Percentiles rank a stretch among this genome's conserved stretches.
These are phyloP conservation scores for Chlamydomonas reinhardtii DNA, from an alignment of 163 green algal species.

Conservation along the genomic window DNA sequence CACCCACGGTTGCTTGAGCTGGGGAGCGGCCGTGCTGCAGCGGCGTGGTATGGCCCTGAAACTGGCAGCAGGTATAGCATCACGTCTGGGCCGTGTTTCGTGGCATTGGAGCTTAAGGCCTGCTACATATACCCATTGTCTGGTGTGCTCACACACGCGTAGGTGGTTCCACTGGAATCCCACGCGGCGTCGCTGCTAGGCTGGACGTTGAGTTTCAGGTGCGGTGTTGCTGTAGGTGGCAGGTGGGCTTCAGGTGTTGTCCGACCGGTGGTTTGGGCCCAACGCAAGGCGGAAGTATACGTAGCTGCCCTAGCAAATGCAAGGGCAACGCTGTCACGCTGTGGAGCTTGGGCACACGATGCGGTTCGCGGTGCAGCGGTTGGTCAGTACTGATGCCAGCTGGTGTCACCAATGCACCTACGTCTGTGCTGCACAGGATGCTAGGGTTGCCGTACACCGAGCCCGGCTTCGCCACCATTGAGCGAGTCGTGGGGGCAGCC, in stretches of 20 bases:
- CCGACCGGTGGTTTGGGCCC: too few relatives aligned
- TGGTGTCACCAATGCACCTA: background rate
- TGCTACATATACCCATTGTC: background rate
- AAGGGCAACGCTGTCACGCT: too few relatives aligned
- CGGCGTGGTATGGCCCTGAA: background rate
- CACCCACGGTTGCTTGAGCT: too few relatives aligned
- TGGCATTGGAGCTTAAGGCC: background rate
- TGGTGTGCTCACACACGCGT: too few relatives aligned
- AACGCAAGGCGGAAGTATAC: too few relatives aligned
- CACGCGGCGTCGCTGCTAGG: slow-evolving; percentile 1
- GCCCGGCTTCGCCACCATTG: slow-evolving; percentile 49
- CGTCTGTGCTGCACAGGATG: background rate
- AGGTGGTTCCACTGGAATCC: slow-evolving; percentile 32
- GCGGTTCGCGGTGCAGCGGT: too few relatives aligned
- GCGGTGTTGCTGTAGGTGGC: background rate
- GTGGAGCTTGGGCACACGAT: too few relatives aligned
- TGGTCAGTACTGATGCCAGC: too few relatives aligned
- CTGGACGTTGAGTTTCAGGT: slow-evolving; percentile 47
- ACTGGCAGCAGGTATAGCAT: too few relatives aligned
- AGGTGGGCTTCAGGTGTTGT: background rate
- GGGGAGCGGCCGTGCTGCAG: background rate
- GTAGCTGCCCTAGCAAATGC: too few relatives aligned
- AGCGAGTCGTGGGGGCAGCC: background rate
- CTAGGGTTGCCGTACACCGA: slow-evolving; percentile 44
- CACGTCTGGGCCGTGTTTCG: background rate